Evolutionary conservation across 2,329 filamentous ascomycete genomes (phyloP).

Genomic region (Paradendryphiella salina): DNA sequence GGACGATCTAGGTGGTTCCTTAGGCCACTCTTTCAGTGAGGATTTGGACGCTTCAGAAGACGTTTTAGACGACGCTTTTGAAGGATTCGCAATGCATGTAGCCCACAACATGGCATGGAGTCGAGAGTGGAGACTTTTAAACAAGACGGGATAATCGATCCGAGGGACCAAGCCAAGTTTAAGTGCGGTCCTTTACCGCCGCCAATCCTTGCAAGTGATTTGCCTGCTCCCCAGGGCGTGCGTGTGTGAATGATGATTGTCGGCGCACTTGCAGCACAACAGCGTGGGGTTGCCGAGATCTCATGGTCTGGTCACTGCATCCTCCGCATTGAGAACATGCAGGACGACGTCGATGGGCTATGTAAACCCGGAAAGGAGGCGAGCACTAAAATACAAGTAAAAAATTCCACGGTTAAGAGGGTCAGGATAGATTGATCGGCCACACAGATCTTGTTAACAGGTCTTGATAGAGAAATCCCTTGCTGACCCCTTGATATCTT

Average conservation of each 20-base stretch:
- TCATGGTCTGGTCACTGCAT: neutral
- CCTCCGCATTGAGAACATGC: neutral
- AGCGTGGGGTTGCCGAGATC: neutral
- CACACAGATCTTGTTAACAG: neutral
- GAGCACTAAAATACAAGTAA: neutral
- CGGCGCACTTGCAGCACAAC: constrained; percentile 1
- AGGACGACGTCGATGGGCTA: neutral
- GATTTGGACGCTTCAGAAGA: neutral
- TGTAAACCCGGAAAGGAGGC: neutral
- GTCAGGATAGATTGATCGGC: neutral
- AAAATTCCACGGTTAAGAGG: neutral
- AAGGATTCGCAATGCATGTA: neutral
- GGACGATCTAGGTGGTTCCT: neutral
- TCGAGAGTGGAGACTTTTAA: neutral
- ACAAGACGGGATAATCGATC: neutral
- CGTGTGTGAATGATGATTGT: neutral
- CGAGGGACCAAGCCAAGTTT: constrained; percentile 3
- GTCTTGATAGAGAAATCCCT: constrained; percentile 1
- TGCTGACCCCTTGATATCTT: constrained; percentile 1
- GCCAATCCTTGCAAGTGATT: neutral
- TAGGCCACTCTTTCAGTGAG: neutral
- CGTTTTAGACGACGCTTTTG: neutral
- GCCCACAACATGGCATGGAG: neutral
- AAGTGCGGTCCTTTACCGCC: neutral
- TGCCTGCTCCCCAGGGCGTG: neutral